A percentile compares a stretch with the other conserved stretches of the same genome.
phyloP scores from a whole-genome alignment of 2,329 filamentous ascomycete species.

The Xylaria sp. region DNA sequence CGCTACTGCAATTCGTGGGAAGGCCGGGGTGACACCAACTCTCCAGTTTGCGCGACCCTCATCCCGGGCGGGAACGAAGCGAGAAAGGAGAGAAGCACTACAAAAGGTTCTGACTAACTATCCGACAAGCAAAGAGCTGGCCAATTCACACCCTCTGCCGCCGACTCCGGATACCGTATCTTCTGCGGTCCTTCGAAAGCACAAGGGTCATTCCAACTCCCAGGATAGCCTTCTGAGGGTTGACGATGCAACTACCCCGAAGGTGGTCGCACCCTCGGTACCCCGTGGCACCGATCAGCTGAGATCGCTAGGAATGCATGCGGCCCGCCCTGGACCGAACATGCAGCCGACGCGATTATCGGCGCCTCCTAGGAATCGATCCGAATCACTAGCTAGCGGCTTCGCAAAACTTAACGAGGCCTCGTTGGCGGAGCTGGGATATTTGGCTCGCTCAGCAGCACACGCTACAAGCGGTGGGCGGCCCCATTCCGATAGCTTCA shows the following conservation, averaged over 20 bases:
- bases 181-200: conserved; percentile 54
- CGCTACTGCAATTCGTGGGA: conserved; percentile 36
- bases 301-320: conserved; percentile 32
- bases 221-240: conserved; percentile 36
- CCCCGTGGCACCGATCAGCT: conserved; percentile 37
- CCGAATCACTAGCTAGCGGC: conserved; percentile 31
- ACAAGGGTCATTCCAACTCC: conserved; percentile 33
- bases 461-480: conserved; percentile 52
- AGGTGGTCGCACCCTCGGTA: conserved; percentile 32
- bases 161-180: conserved; percentile 67
- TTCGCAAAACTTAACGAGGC: conserved; percentile 37
- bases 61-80: conserved; percentile 42
- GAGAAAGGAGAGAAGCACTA: conserved; percentile 56
- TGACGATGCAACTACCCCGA: conserved; percentile 13
- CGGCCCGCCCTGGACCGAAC: conserved; percentile 20
- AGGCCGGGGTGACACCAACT: conserved; percentile 29
- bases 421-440: conserved; percentile 30
- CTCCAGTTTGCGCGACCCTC: conserved; percentile 17
- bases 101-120: conserved; percentile 57
- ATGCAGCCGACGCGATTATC: conserved; percentile 40
- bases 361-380: conserved; percentile 43
- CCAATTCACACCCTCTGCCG: conserved; percentile 53
- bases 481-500: conserved; percentile 50
- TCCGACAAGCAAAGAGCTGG: conserved; percentile 47
- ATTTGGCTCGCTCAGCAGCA: conserved; percentile 49